phyloP scores from a whole-genome alignment of 371 early-diverging fungal species.

The Lichtheimia ornata region DNA sequence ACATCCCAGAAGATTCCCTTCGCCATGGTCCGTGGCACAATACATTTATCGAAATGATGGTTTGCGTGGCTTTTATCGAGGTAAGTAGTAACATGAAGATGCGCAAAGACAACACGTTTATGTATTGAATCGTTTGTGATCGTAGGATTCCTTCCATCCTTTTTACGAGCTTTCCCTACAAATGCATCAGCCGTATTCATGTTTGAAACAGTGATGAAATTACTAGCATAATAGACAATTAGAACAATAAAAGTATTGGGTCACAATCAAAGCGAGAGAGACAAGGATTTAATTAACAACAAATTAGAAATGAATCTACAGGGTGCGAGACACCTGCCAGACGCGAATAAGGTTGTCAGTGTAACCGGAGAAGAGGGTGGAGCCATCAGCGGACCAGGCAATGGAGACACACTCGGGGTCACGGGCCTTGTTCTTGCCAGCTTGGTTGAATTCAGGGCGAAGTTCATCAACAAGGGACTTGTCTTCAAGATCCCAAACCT shows the following conservation, averaged over 20 bases:
- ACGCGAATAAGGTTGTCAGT: slow-evolving; percentile 95
- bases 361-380: slow-evolving; percentile 98
- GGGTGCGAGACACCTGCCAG: slow-evolving; percentile 84
- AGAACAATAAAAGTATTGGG: background rate
- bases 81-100: slow-evolving; percentile 22
- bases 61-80: slow-evolving; percentile 71
- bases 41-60: slow-evolving; percentile 69
- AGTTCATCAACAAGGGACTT: slow-evolving; percentile 97
- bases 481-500: slow-evolving; percentile 99
- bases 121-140: background rate
- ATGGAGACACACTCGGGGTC: slow-evolving; percentile 91
- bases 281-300: too few relatives aligned
- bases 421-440: slow-evolving; percentile 69
- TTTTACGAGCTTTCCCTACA: slow-evolving; percentile 89
- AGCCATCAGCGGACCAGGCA: slow-evolving; percentile 98
- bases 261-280: too few relatives aligned
- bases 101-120: too few relatives aligned
- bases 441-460: slow-evolving; percentile 83
- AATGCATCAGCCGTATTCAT: slow-evolving; percentile 87
- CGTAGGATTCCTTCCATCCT: slow-evolving; percentile 80
- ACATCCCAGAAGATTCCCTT: slow-evolving; percentile 64
- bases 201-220: slow-evolving; percentile 69
- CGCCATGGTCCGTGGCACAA: slow-evolving; percentile 48
- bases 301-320: slow-evolving; percentile 25
- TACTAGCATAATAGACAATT: slow-evolving; percentile 32